These are phyloP conservation scores for Corymbia citriodora DNA, from an alignment of 441 rosid genomes.

Conservation along the genomic window DNA sequence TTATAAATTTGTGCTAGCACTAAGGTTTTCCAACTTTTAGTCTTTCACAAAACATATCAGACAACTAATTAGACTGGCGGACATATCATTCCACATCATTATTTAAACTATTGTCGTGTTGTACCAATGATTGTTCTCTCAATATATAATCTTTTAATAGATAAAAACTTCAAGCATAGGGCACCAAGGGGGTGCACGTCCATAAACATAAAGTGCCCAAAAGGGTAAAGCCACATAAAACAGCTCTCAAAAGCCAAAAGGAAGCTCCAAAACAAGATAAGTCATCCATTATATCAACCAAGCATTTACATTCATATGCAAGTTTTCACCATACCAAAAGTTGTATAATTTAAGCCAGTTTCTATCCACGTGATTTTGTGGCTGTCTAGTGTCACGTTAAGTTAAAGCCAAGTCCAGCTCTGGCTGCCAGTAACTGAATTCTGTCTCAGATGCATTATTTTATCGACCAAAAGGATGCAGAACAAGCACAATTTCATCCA, in stretches of 20 bases:
- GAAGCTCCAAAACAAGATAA: not conserved
- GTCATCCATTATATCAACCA: not conserved
- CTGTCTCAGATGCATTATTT: not conserved
- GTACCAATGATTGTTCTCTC: not conserved
- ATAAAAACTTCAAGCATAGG: not conserved
- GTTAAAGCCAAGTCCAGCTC: not conserved
- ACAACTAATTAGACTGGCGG: not conserved
- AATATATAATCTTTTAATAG: not conserved
- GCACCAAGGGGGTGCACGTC: not conserved
- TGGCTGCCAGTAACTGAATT: not conserved
- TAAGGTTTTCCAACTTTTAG: not conserved
- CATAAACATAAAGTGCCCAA: not conserved
- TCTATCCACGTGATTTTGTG: not conserved
- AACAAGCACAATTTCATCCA: not conserved
- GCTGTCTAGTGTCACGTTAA: not conserved
- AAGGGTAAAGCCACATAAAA: not conserved
- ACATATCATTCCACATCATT: not conserved
- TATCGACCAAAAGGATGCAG: not conserved
- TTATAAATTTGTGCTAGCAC: constrained; percentile 16
- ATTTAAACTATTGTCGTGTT: not conserved
- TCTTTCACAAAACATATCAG: not conserved
- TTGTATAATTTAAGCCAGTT: not conserved
- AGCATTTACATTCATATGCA: not conserved
- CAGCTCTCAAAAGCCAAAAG: not conserved
- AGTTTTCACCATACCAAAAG: not conserved